phyloP scores from a whole-genome alignment of 441 rosid genomes.

The Francoa sonchifolia region DNA sequence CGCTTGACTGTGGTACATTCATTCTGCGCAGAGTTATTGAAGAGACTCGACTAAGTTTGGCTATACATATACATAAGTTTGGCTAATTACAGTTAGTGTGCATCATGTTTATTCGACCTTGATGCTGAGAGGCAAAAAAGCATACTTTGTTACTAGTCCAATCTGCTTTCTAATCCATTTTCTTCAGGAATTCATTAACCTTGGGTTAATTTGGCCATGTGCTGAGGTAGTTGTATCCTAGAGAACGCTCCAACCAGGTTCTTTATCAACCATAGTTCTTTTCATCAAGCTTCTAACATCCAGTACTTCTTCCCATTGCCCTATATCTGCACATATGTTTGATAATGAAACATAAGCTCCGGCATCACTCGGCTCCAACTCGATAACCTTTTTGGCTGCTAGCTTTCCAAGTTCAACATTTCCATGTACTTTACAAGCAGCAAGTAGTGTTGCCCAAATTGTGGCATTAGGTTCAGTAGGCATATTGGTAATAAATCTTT shows the following conservation, averaged over 20 bases:
- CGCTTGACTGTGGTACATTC: no score
- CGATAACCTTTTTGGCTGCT: conserved; percentile 46
- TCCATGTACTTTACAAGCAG: conserved; percentile 69
- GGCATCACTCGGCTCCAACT: conserved; percentile 40
- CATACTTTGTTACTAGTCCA: no score
- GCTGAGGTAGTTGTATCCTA: no score
- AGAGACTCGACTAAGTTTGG: no score
- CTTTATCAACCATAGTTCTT: conserved; percentile 40
- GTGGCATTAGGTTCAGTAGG: conserved; percentile 47
- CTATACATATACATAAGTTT: no score
- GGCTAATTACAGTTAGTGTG: no score
- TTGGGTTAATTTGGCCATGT: no score
- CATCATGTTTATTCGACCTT: no score
- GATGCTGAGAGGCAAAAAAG: no score
- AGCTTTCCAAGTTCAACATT: conserved; percentile 53
- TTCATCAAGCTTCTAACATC: conserved; percentile 47
- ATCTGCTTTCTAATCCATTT: no score
- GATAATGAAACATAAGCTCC: conserved; percentile 64
- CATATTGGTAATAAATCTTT: conserved; percentile 42
- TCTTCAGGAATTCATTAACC: no score
- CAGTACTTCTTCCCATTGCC: conserved; percentile 62
- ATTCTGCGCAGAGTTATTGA: no score
- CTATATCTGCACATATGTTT: conserved; percentile 57
- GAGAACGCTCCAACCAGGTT: conserved; percentile 78
- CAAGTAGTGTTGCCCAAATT: conserved; percentile 66